Percentiles rank a stretch among this genome's conserved stretches.
These are phyloP conservation scores for Naganishia sp. DNA, from an alignment of 1,284 basidiomycete genomes.

Conservation along the genomic window DNA sequence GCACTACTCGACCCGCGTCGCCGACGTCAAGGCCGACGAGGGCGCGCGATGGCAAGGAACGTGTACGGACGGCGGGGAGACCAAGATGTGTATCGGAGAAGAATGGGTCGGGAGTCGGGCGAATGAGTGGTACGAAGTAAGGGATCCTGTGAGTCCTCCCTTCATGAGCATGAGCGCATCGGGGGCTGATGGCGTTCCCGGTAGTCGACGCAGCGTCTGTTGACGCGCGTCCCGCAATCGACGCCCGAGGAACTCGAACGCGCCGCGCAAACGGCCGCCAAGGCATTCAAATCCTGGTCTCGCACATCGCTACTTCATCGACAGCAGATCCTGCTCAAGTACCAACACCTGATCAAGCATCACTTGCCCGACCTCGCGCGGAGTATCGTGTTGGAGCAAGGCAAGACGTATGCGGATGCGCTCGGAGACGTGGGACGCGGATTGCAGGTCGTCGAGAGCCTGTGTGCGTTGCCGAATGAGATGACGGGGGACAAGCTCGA, in stretches of 20 bases:
- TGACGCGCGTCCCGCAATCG: conserved; percentile 87
- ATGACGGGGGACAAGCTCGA: conserved; percentile 89
- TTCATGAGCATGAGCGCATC: not conserved
- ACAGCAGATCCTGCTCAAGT: conserved; percentile 89
- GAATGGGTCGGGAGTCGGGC: conserved; percentile 74
- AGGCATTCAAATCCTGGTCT: conserved; percentile 85
- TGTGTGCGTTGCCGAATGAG: conserved; percentile 77
- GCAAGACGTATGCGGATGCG: conserved; percentile 86
- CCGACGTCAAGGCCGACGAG: conserved; percentile 15
- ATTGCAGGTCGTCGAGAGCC: conserved; percentile 89
- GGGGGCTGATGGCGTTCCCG: not conserved
- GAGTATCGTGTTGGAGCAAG: conserved; percentile 68
- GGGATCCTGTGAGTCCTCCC: conserved; percentile 69
- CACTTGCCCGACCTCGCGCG: conserved; percentile 54
- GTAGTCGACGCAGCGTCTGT: conserved; percentile 82
- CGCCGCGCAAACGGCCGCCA: conserved; percentile 81
- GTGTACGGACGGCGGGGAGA: conserved; percentile 41
- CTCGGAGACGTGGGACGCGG: conserved; percentile 92
- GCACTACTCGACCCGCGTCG: conserved; percentile 12
- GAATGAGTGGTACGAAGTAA: conserved; percentile 75
- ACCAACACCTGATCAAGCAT: conserved; percentile 52
- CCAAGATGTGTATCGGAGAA: conserved; percentile 79
- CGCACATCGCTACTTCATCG: conserved; percentile 79
- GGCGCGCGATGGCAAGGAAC: conserved; percentile 26
- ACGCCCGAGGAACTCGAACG: conserved; percentile 77